Evolutionary conservation across 148 eudicot species (phyloP).

Genomic region (Nepenthes mirabilis): DNA sequence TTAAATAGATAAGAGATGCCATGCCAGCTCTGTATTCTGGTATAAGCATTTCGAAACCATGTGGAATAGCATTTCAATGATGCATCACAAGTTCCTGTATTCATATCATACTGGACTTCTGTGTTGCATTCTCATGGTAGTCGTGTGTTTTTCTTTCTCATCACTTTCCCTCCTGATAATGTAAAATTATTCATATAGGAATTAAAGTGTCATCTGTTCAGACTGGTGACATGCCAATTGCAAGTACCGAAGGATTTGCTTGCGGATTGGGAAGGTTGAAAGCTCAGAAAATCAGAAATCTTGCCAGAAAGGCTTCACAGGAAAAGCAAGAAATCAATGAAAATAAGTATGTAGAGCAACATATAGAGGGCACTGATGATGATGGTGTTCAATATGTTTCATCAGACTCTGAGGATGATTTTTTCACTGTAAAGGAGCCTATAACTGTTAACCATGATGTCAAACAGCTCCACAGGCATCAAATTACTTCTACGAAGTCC

Average conservation of each 20-base stretch:
- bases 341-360: constrained; percentile 18
- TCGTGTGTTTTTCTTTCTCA: too few relatives aligned
- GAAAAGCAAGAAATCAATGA: constrained; percentile 16
- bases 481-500: constrained; percentile 8
- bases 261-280: constrained; percentile 53
- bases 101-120: too few relatives aligned
- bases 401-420: constrained; percentile 18
- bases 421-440: constrained; percentile 12
- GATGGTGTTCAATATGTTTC: constrained; percentile 10
- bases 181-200: constrained; percentile 9
- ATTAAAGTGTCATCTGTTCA: constrained; percentile 8
- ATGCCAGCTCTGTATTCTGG: too few relatives aligned
- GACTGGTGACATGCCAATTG: constrained; percentile 5
- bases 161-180: too few relatives aligned
- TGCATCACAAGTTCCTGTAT: too few relatives aligned
- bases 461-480: constrained; percentile 14
- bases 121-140: too few relatives aligned
- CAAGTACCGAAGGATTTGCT: constrained; percentile 12
- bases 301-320: constrained; percentile 22
- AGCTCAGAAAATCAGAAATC: constrained; percentile 42
- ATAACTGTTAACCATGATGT: constrained; percentile 19
- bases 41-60: too few relatives aligned
- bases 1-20: too few relatives aligned
- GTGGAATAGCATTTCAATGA: too few relatives aligned
- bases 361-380: constrained; percentile 14